These are phyloP conservation scores for Omphalotus olearius DNA, from an alignment of 1,284 basidiomycete genomes.

Conservation along the genomic window DNA sequence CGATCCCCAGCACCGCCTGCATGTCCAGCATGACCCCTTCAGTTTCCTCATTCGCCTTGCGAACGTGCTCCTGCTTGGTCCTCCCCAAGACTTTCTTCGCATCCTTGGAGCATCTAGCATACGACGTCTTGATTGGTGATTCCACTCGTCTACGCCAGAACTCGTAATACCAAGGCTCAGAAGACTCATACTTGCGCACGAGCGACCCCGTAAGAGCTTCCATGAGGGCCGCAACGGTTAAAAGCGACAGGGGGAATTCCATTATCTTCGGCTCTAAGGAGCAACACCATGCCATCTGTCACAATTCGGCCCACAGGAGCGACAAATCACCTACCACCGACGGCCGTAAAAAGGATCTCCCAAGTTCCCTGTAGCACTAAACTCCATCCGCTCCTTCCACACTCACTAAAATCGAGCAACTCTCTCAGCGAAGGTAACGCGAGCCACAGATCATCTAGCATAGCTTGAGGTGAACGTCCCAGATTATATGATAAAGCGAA, in stretches of 20 bases:
- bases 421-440: conserved; percentile 46
- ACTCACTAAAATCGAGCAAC: conserved; percentile 29
- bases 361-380: conserved; percentile 42
- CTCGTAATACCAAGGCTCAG: conserved; percentile 23
- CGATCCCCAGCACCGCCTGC: conserved; percentile 34
- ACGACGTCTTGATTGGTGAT: conserved; percentile 5
- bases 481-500: conserved; percentile 42
- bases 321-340: conserved; percentile 35
- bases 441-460: conserved; percentile 54
- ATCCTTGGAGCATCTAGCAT: background rate
- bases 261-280: conserved; percentile 44
- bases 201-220: conserved; percentile 38
- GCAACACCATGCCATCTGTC: background rate
- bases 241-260: conserved; percentile 44
- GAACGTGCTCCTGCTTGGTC: conserved; percentile 17
- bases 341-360: conserved; percentile 39
- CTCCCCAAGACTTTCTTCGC: background rate
- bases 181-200: conserved; percentile 19
- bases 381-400: conserved; percentile 32
- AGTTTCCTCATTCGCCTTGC: conserved; percentile 29
- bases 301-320: background rate
- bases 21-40: conserved; percentile 42
- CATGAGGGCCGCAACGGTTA: conserved; percentile 46
- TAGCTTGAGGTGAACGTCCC: conserved; percentile 51
- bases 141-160: conserved; percentile 24